phyloP scores from a whole-genome alignment of 305 asterid genomes.

The Fraxinus nigra region DNA sequence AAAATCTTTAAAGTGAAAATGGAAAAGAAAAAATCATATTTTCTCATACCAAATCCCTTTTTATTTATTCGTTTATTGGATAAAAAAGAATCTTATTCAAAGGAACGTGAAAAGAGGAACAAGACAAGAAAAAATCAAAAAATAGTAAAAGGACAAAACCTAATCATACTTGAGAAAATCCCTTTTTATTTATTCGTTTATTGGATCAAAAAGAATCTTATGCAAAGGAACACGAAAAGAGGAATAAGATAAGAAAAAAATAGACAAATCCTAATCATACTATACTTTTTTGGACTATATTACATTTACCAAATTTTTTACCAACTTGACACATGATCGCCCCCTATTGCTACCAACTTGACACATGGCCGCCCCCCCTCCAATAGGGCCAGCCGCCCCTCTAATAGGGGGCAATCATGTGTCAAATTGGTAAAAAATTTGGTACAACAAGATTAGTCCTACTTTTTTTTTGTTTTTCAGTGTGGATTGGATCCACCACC shows the following conservation, averaged over 20 bases:
- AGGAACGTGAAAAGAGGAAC: background rate
- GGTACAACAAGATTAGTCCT: no score
- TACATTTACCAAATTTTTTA: no score
- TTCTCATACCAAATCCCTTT: background rate
- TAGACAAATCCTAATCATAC: background rate
- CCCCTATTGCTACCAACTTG: no score
- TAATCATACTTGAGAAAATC: background rate
- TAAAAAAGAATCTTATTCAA: background rate
- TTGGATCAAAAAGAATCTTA: background rate
- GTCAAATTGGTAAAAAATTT: no score
- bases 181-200: background rate
- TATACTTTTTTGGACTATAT: no score
- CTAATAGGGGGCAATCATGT: no score
- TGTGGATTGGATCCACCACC: background rate
- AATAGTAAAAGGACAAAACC: background rate
- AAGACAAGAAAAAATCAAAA: background rate
- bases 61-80: background rate
- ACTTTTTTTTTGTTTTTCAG: background rate
- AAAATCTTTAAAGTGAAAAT: background rate
- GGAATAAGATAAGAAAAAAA: background rate
- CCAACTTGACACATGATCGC: no score
- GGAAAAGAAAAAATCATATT: background rate
- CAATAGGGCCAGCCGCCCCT: no score
- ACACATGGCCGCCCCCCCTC: no score
- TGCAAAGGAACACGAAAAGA: background rate